Percentiles rank a stretch among this genome's conserved stretches.
These are phyloP conservation scores for Rubroboletus satanas DNA, from an alignment of 768 basidiomycete genomes.

Conservation along the genomic window DNA sequence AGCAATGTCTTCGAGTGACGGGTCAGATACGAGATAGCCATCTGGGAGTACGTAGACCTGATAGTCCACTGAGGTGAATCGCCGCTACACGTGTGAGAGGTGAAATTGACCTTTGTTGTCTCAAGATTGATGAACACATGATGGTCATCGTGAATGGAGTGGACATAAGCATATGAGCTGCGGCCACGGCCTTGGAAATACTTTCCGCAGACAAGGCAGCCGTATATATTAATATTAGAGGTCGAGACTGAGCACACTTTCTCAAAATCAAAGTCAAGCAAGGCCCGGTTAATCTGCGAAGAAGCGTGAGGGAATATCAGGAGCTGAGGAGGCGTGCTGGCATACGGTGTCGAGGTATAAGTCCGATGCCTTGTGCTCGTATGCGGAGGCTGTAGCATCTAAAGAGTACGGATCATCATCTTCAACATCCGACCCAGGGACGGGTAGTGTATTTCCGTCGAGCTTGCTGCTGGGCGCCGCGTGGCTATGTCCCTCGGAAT, in stretches of 20 bases:
- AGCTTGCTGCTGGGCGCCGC: slow-evolving; percentile 16
- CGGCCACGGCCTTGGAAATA: slow-evolving; percentile 97
- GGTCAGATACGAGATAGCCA: slow-evolving; percentile 94
- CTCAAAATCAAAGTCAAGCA: slow-evolving; percentile 98
- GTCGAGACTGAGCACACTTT: slow-evolving; percentile 96
- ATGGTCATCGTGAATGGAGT: slow-evolving; percentile 96
- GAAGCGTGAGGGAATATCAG: slow-evolving; percentile 17
- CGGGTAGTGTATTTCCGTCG: slow-evolving; percentile 30
- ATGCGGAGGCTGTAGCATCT: slow-evolving; percentile 21
- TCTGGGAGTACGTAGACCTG: slow-evolving; percentile 98
- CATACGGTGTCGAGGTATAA: slow-evolving; percentile 92
- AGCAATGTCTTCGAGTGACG: slow-evolving; percentile 92
- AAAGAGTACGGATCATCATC: slow-evolving; percentile 27
- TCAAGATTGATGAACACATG: slow-evolving; percentile 97
- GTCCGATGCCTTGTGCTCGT: slow-evolving; percentile 59
- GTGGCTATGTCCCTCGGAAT: slow-evolving; percentile 28
- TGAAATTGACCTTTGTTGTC: slow-evolving; percentile 66
- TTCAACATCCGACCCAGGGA: slow-evolving; percentile 20
- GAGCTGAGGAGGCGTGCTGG: slow-evolving; percentile 18
- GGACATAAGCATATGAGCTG: slow-evolving; percentile 91
- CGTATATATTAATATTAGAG: slow-evolving; percentile 96
- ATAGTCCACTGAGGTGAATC: slow-evolving; percentile 16
- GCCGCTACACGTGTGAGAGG: slow-evolving; percentile 16
- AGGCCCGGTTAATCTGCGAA: slow-evolving; percentile 78
- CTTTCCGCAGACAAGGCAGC: slow-evolving; percentile 96